phyloP scores from a whole-genome alignment of 2,329 filamentous ascomycete species.

The Trichophyton equinum region DNA sequence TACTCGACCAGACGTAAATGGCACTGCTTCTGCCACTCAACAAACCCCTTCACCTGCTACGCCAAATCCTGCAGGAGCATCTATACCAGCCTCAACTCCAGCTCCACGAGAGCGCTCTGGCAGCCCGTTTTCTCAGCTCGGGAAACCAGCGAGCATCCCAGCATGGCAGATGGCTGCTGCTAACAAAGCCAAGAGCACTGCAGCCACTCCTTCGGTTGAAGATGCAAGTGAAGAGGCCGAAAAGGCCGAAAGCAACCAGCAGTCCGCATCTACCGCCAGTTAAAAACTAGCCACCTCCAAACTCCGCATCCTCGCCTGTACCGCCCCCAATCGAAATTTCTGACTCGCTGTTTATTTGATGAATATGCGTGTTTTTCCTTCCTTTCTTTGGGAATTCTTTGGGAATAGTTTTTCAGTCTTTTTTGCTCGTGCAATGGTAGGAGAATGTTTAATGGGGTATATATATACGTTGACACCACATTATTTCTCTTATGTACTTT shows the following conservation, averaged over 20 bases:
- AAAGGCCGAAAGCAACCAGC: background rate
- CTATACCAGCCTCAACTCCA: constrained; percentile 19
- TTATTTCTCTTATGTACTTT: no score
- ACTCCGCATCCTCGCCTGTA: no score
- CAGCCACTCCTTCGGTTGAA: constrained; percentile 18
- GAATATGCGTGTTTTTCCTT: no score
- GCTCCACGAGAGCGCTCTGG: constrained; percentile 21
- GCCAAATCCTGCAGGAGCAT: constrained; percentile 18
- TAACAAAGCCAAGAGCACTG: constrained; percentile 35
- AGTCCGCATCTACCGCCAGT: background rate
- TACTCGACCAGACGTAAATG: constrained; percentile 18
- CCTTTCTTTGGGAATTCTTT: no score
- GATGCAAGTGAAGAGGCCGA: constrained; percentile 15
- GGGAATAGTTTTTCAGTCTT: no score
- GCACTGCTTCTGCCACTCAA: constrained; percentile 16
- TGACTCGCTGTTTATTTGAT: background rate
- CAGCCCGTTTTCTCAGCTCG: constrained; percentile 39
- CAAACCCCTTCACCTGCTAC: constrained; percentile 15
- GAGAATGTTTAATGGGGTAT: no score
- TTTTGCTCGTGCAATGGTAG: no score
- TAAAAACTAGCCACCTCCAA: background rate
- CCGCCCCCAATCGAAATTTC: background rate
- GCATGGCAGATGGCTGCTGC: constrained; percentile 67
- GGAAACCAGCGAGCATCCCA: constrained; percentile 55
- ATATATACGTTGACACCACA: no score